Conservation (phyloP, 768 basidiomycete species). For the Phanerochaete carnosa region DNA sequence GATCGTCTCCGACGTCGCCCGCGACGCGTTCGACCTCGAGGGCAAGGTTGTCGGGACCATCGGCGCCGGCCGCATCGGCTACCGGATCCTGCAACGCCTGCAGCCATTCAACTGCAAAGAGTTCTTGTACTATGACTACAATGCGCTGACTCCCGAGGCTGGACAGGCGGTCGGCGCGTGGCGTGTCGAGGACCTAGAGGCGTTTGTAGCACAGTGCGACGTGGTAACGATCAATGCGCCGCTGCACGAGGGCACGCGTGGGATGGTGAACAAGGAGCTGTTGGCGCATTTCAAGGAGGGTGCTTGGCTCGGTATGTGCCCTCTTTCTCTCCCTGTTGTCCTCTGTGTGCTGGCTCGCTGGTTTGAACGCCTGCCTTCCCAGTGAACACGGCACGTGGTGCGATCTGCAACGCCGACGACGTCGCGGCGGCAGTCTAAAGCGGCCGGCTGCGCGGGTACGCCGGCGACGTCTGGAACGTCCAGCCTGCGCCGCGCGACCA, state of each 20-base stretch:
- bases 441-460: constrained; percentile 63
- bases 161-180: constrained; percentile 67
- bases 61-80: constrained; percentile 78
- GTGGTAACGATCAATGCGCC: constrained; percentile 85
- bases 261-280: constrained; percentile 78
- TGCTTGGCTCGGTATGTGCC: constrained; percentile 57
- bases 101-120: constrained; percentile 87
- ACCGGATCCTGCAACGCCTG: constrained; percentile 79
- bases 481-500: constrained; percentile 88
- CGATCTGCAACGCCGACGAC: constrained; percentile 83
- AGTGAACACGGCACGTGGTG: constrained; percentile 91
- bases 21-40: constrained; percentile 86
- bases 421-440: constrained; percentile 73
- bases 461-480: constrained; percentile 77
- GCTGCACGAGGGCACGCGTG: constrained; percentile 80
- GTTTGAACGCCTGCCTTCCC: neutral
- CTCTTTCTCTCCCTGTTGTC: neutral
- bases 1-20: constrained; percentile 80
- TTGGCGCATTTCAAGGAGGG: constrained; percentile 89
- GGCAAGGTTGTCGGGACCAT: constrained; percentile 91
- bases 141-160: constrained; percentile 67
- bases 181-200: constrained; percentile 77
- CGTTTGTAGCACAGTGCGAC: constrained; percentile 54
- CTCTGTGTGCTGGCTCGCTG: too few relatives aligned
- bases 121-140: constrained; percentile 87